Conservation (phyloP, 108 stramenopile genomes). For the Discostella stelligeroides region DNA sequence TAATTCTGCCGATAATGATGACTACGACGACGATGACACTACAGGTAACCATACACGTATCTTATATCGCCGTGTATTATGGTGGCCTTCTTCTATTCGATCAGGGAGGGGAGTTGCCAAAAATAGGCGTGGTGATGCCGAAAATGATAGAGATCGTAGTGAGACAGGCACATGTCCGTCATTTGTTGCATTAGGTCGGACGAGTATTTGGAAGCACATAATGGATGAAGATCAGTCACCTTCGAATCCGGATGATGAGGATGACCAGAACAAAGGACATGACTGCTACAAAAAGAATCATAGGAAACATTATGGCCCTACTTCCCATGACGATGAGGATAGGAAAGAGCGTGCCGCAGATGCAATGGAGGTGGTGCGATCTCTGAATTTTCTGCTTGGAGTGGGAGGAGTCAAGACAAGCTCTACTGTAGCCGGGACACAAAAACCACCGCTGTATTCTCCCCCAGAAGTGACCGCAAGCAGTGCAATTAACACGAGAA, state of each 20-base stretch:
- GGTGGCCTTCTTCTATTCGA: conserved; percentile 40
- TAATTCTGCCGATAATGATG: neutral
- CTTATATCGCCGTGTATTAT: conserved; percentile 38
- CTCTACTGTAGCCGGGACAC: neutral
- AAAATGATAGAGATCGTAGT: neutral
- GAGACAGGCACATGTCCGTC: conserved; percentile 20
- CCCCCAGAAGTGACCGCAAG: neutral
- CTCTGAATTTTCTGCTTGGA: conserved; percentile 43
- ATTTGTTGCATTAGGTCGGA: conserved; percentile 44
- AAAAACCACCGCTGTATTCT: too few species aligned
- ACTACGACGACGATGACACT: conserved; percentile 6
- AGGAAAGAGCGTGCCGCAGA: conserved; percentile 35
- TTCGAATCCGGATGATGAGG: neutral
- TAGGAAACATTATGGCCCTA: neutral
- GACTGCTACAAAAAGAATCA: neutral
- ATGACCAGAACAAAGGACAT: neutral
- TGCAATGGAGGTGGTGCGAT: conserved; percentile 39
- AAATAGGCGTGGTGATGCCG: neutral
- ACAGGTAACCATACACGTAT: conserved; percentile 32
- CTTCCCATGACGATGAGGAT: neutral
- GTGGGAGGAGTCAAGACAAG: neutral
- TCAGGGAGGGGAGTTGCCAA: conserved; percentile 4
- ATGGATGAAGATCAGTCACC: neutral
- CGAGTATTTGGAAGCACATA: conserved; percentile 17
- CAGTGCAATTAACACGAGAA: too few species aligned